Evolutionary conservation across 2,329 filamentous ascomycete genomes (phyloP), one percentile per base, ranked within the genome.

Genomic region (Phaeosphaeria sp.): DNA sequence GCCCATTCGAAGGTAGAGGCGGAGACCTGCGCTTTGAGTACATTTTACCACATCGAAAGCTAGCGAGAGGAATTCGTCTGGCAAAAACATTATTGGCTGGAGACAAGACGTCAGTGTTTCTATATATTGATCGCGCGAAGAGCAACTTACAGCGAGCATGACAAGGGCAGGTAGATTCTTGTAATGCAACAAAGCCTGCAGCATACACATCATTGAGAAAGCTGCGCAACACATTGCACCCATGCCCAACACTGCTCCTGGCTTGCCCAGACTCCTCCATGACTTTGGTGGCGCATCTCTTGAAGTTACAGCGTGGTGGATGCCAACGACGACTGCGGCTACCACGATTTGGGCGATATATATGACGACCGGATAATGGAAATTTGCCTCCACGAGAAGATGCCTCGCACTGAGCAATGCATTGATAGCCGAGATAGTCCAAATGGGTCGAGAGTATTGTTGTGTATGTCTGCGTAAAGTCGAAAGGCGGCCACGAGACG

Each of bases 181-280:
- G 36, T 68, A 68, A 53, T 75, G 74, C 20, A 77, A 42, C 8
- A 74, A 53, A 5, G 73, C 68, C 50, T 76, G 73, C 9, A 70
- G 46, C 18, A 59, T 61, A 24, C 71, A 64, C 5, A 68, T 53
- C n/a, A 67, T 60, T 2, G 72, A 65, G n/a, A 66, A 47, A 7
- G 69, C 60, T 48, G 64, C 56, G 13, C 66, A 47, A 49, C 54
- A 57, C 6, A 50, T 50, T 11, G 61, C 57, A 6, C 42, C 48
- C 2, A 25, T 40, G 25, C 55, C n/a, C 2, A 65, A 24, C 6
- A 49, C 42, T 15, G 49, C 51, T 51, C 49, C 57, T 27, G 55
- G n/a, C 30, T 36, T 36, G 30, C 8, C 30, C 11, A 7, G 30
- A 36, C 11, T 36, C 30, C 15, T 6, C 30, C 30, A 36, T 36